Evolutionary conservation across 768 basidiomycete genomes (phyloP), one percentile per base, ranked within the genome.

Genomic region (Termitomyces sp.): DNA sequence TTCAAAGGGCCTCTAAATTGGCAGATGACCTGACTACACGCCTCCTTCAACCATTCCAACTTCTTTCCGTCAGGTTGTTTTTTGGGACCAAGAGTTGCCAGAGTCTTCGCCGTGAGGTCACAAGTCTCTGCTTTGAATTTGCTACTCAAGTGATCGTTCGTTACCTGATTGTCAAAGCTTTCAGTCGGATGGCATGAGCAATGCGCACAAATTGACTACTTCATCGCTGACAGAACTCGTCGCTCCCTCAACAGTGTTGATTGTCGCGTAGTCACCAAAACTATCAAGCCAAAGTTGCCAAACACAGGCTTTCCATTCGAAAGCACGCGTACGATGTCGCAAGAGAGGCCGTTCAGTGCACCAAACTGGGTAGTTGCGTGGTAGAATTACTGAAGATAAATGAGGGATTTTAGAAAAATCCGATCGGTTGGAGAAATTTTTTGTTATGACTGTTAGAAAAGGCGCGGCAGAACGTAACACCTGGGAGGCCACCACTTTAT

Each of bases 231-330:
- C 22, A 24, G 28, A 48, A 28, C 24, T 37, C 24, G 45, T 45
- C 34, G 46, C 10, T 51, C 57, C 58, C 61, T 69, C 42, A 58
- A 60, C n/a, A 56, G 56, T 38, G 57, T 65, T 48, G 45, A 65
- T 44, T 61, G 65, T 21, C 65, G 65, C 10, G 6, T 71, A 65
- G 12, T 68, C 67, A 14, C 83, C 84, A 35, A 74, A 76, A 53
- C 72, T 76, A 53, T 82, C 78, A 26, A 86, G 71, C 72, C 79
- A 80, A 54, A 85, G 56, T 60, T 83, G 81, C 84, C 85, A 87
- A 14, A 86, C 66, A 64, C 85, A 87, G 55, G 84, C 81, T 34
- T 76, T 71, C 85, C 85, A 87, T 55, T 85, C 82, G 3, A 73
- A 66, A 1, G 60, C 56, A 21, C 83, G 80, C 22, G 77, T 74